These are phyloP conservation scores for Exophiala sp. DNA, from an alignment of 2,329 filamentous ascomycete species.

Conservation along the genomic window DNA sequence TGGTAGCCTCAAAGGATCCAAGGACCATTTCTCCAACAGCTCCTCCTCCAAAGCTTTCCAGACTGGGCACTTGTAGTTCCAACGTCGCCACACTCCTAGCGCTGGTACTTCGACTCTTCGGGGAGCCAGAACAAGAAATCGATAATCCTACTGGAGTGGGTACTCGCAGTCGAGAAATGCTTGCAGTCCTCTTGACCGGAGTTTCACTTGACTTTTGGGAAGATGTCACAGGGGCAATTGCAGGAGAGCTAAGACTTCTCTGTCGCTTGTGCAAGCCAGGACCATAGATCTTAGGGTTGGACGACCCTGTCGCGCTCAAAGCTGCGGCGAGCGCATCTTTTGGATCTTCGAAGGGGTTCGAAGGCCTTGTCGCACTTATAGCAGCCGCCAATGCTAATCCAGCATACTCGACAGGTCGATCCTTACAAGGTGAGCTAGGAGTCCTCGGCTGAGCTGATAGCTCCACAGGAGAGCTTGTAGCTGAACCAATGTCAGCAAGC, in stretches of 20 bases:
- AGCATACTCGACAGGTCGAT: neutral
- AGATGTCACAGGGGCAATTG: conserved; percentile 1
- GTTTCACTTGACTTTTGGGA: neutral
- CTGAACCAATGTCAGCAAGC: neutral
- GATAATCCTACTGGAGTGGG: conserved; percentile 11
- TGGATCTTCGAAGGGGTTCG: neutral
- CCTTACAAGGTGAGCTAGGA: neutral
- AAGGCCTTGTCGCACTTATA: conserved; percentile 3
- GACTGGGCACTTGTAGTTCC: conserved; percentile 14
- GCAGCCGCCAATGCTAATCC: conserved; percentile 5
- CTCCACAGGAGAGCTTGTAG: neutral
- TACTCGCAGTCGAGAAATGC: conserved; percentile 14
- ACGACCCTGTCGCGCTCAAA: conserved; percentile 4
- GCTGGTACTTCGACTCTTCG: conserved; percentile 14
- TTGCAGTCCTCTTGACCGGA: neutral
- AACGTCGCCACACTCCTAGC: conserved; percentile 13
- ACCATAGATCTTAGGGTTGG: neutral
- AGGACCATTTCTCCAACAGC: conserved; percentile 15
- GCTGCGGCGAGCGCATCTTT: conserved; percentile 4
- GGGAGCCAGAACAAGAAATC: conserved; percentile 7
- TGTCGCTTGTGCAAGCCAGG: conserved; percentile 6
- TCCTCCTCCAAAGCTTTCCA: conserved; percentile 5
- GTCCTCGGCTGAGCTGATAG: conserved; percentile 5
- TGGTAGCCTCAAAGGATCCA: conserved; percentile 18
- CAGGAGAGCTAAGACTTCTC: conserved; percentile 15